These are phyloP conservation scores for Lachnellula hyalina DNA, from an alignment of 2,329 filamentous ascomycete genomes.

Conservation along the genomic window DNA sequence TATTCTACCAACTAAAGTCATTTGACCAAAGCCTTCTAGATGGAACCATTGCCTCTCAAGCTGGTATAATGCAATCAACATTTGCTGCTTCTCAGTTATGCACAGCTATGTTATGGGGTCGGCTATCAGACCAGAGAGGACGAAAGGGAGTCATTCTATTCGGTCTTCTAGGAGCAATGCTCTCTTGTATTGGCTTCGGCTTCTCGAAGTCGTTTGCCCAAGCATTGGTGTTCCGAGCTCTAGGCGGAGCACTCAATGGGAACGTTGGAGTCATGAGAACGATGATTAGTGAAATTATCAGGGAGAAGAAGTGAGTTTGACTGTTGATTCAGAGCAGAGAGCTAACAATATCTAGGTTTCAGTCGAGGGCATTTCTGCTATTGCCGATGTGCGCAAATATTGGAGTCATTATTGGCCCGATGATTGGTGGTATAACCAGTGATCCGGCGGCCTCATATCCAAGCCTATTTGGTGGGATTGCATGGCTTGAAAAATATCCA, in stretches of 20 bases:
- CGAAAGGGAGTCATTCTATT: slow-evolving; percentile 55
- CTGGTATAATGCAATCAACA: slow-evolving; percentile 61
- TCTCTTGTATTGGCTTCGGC: slow-evolving; percentile 64
- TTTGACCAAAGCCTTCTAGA: slow-evolving; percentile 39
- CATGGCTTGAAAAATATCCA: slow-evolving; percentile 38
- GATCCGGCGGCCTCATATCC: slow-evolving; percentile 39
- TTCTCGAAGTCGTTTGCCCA: slow-evolving; percentile 58
- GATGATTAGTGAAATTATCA: slow-evolving; percentile 67
- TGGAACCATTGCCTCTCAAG: slow-evolving; percentile 57
- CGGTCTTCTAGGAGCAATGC: slow-evolving; percentile 56
- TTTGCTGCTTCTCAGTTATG: slow-evolving; percentile 65
- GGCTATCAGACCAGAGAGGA: slow-evolving; percentile 55
- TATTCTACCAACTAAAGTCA: slow-evolving; percentile 69
- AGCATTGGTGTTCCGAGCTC: slow-evolving; percentile 51
- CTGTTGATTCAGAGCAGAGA: background rate
- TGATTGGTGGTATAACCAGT: slow-evolving; percentile 39
- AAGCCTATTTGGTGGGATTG: slow-evolving; percentile 34
- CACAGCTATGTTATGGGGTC: slow-evolving; percentile 65
- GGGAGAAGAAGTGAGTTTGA: slow-evolving; percentile 54
- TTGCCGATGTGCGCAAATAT: slow-evolving; percentile 64
- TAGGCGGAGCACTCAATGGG: slow-evolving; percentile 64
- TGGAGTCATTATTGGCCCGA: slow-evolving; percentile 38
- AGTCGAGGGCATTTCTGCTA: slow-evolving; percentile 40
- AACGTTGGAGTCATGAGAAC: slow-evolving; percentile 72
- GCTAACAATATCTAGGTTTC: slow-evolving; percentile 25